These are phyloP conservation scores for Speleostelium caveatum DNA, from an alignment of 78 protist species.

Conservation along the genomic window DNA sequence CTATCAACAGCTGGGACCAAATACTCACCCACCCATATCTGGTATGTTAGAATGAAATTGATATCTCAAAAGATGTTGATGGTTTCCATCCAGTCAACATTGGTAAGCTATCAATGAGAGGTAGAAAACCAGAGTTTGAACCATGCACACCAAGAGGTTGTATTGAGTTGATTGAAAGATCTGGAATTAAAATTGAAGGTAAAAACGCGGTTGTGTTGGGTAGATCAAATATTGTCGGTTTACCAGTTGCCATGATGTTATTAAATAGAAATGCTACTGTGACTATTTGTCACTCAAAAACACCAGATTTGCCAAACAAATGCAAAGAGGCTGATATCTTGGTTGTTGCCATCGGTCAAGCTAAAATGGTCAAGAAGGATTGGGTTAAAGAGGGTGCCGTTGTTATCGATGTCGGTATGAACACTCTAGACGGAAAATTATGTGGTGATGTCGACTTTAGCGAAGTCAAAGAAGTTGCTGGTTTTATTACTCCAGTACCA, in stretches of 20 bases:
- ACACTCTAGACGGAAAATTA: constrained; percentile 56
- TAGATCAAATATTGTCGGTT: constrained; percentile 93
- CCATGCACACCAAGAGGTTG: constrained; percentile 97
- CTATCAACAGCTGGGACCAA: background rate
- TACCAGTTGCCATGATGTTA: constrained; percentile 89
- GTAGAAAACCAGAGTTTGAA: constrained; percentile 68
- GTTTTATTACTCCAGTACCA: constrained; percentile 98
- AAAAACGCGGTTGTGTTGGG: constrained; percentile 95
- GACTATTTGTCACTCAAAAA: constrained; percentile 94
- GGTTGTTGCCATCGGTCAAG: constrained; percentile 93
- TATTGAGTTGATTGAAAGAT: constrained; percentile 87
- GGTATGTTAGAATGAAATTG: constrained; percentile 13
- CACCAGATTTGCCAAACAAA: constrained; percentile 77
- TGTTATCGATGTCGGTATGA: constrained; percentile 97
- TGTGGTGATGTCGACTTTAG: constrained; percentile 93
- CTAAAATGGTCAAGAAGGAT: constrained; percentile 85
- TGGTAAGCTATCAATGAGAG: constrained; percentile 88
- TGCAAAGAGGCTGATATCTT: constrained; percentile 92
- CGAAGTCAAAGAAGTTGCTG: constrained; percentile 74
- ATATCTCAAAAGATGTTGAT: constrained; percentile 95
- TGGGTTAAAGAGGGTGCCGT: constrained; percentile 95
- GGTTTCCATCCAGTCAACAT: constrained; percentile 89
- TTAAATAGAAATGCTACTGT: constrained; percentile 91
- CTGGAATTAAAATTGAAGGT: constrained; percentile 82
- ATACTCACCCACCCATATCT: background rate